These are phyloP conservation scores for Apium graveolens DNA, from an alignment of 129 eudicot genomes.

Conservation along the genomic window DNA sequence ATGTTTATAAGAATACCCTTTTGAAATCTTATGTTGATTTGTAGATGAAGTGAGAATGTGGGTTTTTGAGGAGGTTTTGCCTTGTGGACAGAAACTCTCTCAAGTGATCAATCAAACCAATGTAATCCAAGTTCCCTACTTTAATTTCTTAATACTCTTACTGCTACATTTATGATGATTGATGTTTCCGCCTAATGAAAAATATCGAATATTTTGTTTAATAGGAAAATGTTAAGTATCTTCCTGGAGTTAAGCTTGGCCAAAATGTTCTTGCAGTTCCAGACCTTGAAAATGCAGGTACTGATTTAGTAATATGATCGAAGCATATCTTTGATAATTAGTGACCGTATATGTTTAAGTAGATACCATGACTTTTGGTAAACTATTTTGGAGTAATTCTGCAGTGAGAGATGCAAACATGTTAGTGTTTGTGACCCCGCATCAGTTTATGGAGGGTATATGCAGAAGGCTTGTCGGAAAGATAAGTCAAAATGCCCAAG, in stretches of 20 bases:
- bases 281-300: constrained; percentile 90
- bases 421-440: constrained; percentile 99
- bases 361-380: background rate
- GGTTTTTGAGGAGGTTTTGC: constrained; percentile 87
- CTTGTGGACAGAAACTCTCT: constrained; percentile 86
- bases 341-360: background rate
- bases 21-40: constrained; percentile 10
- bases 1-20: background rate
- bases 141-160: background rate
- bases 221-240: constrained; percentile 93
- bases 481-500: constrained; percentile 63
- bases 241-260: constrained; percentile 91
- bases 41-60: constrained; percentile 98
- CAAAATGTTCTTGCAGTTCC: constrained; percentile 89
- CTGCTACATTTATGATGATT: background rate
- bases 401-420: constrained; percentile 90
- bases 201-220: background rate
- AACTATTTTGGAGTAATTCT: constrained; percentile 8
- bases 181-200: background rate
- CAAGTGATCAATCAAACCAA: constrained; percentile 76
- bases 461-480: constrained; percentile 75
- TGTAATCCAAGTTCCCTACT: constrained; percentile 32
- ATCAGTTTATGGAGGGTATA: constrained; percentile 92
- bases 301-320: background rate
- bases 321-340: background rate